These are phyloP conservation scores for Clarireedia sp. DNA, from an alignment of 2,329 filamentous ascomycete species.

Conservation along the genomic window DNA sequence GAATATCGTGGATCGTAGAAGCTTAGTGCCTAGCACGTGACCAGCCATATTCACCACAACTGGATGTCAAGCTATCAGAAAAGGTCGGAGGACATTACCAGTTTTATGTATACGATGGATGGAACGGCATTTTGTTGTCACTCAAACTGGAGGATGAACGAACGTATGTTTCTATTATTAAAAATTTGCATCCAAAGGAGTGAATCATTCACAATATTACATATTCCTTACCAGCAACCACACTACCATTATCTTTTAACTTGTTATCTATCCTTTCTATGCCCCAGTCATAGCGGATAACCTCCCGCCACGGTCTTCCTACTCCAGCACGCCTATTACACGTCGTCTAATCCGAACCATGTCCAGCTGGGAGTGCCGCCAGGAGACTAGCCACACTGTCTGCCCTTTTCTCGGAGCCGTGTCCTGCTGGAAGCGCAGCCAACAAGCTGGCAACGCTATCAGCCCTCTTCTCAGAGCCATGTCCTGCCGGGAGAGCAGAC, in stretches of 20 bases:
- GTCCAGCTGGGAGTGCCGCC: background rate
- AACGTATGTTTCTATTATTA: background rate
- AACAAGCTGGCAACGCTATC: background rate
- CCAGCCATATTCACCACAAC: too few relatives aligned
- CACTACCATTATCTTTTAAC: background rate
- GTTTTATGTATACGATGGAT: too few relatives aligned
- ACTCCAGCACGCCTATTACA: background rate
- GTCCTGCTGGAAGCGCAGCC: too few relatives aligned
- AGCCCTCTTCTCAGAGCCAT: background rate
- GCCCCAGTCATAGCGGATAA: background rate
- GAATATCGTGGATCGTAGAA: too few relatives aligned
- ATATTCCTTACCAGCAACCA: background rate
- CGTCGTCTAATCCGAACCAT: background rate
- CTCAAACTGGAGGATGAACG: background rate
- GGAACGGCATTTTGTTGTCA: too few relatives aligned
- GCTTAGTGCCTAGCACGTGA: too few relatives aligned
- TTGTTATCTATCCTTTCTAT: too few relatives aligned
- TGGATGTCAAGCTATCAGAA: too few relatives aligned
- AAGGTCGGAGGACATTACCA: too few relatives aligned
- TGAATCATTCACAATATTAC: background rate
- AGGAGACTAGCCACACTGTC: background rate
- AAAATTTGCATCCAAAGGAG: background rate
- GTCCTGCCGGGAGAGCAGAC: background rate
- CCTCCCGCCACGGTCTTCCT: too few relatives aligned
- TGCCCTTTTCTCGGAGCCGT: too few relatives aligned